phyloP scores from a whole-genome alignment of 1,139 yeast species.

The Saccharomyces hybrid region DNA sequence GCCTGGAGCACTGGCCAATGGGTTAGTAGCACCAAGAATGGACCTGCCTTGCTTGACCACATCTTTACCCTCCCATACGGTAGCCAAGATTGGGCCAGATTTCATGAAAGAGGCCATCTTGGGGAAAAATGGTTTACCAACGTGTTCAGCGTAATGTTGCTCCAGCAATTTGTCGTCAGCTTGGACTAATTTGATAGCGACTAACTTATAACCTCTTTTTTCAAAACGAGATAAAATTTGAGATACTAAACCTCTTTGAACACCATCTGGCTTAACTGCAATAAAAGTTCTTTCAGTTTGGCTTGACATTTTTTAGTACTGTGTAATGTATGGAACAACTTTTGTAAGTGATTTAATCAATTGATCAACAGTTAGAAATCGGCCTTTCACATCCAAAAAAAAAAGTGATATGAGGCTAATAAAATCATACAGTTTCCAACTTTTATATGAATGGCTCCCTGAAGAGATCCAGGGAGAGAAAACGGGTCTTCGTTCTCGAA shows the following conservation, averaged over 20 bases:
- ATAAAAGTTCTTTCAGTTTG: conserved; percentile 88
- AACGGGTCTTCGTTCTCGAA: not conserved
- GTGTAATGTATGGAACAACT: not conserved
- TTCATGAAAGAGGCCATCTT: conserved; percentile 90
- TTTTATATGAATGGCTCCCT: not conserved
- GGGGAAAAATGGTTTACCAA: conserved; percentile 96
- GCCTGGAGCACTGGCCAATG: conserved; percentile 94
- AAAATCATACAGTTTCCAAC: not conserved
- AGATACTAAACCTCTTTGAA: conserved; percentile 95
- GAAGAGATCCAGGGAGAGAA: not conserved
- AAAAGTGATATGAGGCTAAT: not conserved
- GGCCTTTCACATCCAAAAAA: not conserved
- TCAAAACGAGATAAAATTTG: conserved; percentile 91
- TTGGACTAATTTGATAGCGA: conserved; percentile 83
- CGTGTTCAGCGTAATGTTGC: conserved; percentile 93
- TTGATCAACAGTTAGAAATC: not conserved
- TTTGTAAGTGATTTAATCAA: not conserved
- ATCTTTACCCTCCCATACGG: conserved; percentile 99
- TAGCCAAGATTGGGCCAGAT: conserved; percentile 97
- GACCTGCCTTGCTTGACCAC: conserved; percentile 98
- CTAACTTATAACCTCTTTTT: conserved; percentile 95
- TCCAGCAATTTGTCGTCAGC: conserved; percentile 86
- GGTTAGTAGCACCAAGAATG: conserved; percentile 99
- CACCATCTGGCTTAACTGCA: conserved; percentile 99
- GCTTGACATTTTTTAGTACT: not conserved